Conservation (phyloP, 805 yeast genomes). For the Cyberlindnera mississippiensis region DNA sequence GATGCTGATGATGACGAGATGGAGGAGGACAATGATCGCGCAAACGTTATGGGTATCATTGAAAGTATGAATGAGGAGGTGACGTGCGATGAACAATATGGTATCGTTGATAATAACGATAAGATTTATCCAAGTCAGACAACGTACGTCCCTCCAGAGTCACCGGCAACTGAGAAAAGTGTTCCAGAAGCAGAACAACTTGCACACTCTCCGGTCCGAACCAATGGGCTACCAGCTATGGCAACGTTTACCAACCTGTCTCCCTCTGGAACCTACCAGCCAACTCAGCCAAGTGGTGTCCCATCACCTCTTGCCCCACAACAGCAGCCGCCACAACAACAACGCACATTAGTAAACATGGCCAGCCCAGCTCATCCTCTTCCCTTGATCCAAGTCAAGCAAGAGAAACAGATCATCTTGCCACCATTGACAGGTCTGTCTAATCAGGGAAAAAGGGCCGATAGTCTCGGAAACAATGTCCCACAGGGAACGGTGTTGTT, state of each 20-base stretch:
- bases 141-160: neutral
- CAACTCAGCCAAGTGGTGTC: too few relatives aligned
- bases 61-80: neutral
- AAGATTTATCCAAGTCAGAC: neutral
- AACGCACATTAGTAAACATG: too few relatives aligned
- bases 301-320: too few relatives aligned
- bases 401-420: neutral
- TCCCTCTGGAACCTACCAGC: neutral
- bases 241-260: conserved; percentile 2
- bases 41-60: neutral
- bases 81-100: neutral
- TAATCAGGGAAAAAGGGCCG: too few relatives aligned
- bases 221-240: neutral
- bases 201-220: too few relatives aligned
- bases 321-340: too few relatives aligned
- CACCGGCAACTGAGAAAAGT: neutral
- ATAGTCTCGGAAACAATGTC: too few relatives aligned
- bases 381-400: too few relatives aligned
- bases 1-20: conserved; percentile 1
- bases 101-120: neutral
- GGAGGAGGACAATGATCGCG: conserved; percentile 2
- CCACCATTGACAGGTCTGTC: neutral
- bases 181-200: too few relatives aligned
- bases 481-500: too few relatives aligned
- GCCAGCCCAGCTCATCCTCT: too few relatives aligned